A percentile compares a stretch with the other conserved stretches of the same genome.
Evolutionary conservation across 768 basidiomycete species (phyloP).

Genomic region (Tricholoma terreum): DNA sequence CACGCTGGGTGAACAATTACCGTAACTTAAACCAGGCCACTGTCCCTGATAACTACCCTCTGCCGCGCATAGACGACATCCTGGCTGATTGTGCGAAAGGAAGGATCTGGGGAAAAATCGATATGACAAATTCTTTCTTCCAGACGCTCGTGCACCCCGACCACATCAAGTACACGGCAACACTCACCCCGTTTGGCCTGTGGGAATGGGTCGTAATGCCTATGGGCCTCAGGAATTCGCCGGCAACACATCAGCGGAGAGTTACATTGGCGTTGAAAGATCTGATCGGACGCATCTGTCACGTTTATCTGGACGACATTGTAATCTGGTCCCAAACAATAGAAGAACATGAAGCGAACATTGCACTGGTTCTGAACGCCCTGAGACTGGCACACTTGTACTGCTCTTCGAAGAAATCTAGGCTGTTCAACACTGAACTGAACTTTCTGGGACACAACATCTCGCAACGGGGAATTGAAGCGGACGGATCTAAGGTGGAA

Average conservation of each 20-base stretch:
- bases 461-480: neutral
- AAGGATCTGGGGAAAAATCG: no score
- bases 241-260: conserved; percentile 28
- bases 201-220: no score
- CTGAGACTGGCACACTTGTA: neutral
- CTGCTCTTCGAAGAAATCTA: conserved; percentile 1
- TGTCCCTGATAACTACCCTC: neutral
- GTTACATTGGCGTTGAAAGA: conserved; percentile 30
- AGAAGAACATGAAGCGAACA: conserved; percentile 29
- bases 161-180: no score
- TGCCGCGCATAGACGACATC: no score
- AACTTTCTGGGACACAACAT: neutral
- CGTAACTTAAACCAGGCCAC: neutral
- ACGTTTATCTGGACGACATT: no score
- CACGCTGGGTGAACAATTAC: neutral
- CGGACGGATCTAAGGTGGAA: conserved; percentile 1
- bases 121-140: no score
- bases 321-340: conserved; percentile 40
- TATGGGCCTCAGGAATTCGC: no score
- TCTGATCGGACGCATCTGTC: conserved; percentile 37
- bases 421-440: neutral
- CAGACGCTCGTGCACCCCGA: no score
- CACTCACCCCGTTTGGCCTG: no score
- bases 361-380: conserved; percentile 22
- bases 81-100: no score